These are phyloP conservation scores for Trametes villosa DNA, from an alignment of 768 basidiomycete genomes.

Conservation along the genomic window DNA sequence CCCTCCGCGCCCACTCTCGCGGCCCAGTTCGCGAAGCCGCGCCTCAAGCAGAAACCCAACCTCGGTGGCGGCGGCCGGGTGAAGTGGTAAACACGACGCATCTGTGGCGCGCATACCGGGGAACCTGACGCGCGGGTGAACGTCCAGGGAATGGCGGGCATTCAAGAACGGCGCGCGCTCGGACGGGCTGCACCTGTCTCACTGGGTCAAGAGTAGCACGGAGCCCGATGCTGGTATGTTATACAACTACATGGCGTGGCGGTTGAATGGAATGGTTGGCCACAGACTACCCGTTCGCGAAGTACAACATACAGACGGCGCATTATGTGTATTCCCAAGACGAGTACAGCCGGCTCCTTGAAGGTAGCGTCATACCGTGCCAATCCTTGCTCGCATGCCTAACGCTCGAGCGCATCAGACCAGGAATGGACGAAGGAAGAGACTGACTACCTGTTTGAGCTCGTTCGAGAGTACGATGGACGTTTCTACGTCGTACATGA, in stretches of 20 bases:
- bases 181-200: slow-evolving; percentile 70
- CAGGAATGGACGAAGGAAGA: slow-evolving; percentile 90
- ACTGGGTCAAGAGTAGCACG: slow-evolving; percentile 77
- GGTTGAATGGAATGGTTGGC: background rate
- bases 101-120: background rate
- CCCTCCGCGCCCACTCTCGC: slow-evolving; percentile 86
- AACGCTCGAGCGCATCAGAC: slow-evolving; percentile 47
- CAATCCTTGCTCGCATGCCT: background rate
- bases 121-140: background rate
- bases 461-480: slow-evolving; percentile 81
- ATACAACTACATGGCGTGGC: background rate
- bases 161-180: slow-evolving; percentile 77
- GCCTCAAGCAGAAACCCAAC: slow-evolving; percentile 86
- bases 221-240: slow-evolving; percentile 59
- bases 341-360: slow-evolving; percentile 82
- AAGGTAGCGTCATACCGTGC: slow-evolving; percentile 51
- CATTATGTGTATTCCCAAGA: slow-evolving; percentile 78
- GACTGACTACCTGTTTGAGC: slow-evolving; percentile 87
- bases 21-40: slow-evolving; percentile 77
- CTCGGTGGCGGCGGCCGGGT: slow-evolving; percentile 62
- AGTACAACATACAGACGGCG: slow-evolving; percentile 74
- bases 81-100: slow-evolving; percentile 61
- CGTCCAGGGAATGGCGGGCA: slow-evolving; percentile 69
- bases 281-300: slow-evolving; percentile 79
- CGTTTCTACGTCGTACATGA: slow-evolving; percentile 92